phyloP scores from a whole-genome alignment of 2,329 filamentous ascomycete genomes.

The Fragosphaeria purpurea region DNA sequence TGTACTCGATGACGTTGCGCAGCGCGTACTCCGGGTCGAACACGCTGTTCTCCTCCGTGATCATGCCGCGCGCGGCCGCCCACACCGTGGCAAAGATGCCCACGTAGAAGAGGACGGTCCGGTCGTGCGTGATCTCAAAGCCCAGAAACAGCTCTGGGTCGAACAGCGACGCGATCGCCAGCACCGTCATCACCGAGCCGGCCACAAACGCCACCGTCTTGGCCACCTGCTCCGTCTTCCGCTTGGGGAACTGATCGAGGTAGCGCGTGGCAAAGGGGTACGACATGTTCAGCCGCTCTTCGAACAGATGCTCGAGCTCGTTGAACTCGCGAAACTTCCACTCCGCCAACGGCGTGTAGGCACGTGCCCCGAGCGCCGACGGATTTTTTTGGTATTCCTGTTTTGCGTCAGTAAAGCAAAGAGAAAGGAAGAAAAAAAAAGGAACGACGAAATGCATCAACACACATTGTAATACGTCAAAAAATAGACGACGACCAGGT shows the following conservation, averaged over 20 bases:
- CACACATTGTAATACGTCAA: conserved; percentile 86
- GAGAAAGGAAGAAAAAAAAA: conserved; percentile 11
- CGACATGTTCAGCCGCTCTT: conserved; percentile 85
- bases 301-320: conserved; percentile 84
- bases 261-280: conserved; percentile 89
- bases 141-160: conserved; percentile 84
- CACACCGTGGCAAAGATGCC: conserved; percentile 75
- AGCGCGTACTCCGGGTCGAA: conserved; percentile 89
- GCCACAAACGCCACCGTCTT: conserved; percentile 80
- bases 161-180: conserved; percentile 73
- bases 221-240: conserved; percentile 78
- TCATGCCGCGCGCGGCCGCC: conserved; percentile 70
- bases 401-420: neutral
- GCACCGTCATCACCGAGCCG: conserved; percentile 75
- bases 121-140: conserved; percentile 83
- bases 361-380: conserved; percentile 71
- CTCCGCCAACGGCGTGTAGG: conserved; percentile 86
- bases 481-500: conserved; percentile 80
- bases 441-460: conserved; percentile 2
- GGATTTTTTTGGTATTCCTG: conserved; percentile 94
- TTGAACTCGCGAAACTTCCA: conserved; percentile 99
- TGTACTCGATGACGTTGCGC: conserved; percentile 81
- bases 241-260: conserved; percentile 91
- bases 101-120: conserved; percentile 85
- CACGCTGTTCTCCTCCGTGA: conserved; percentile 79